Evolutionary conservation across 768 basidiomycete genomes (phyloP).

Genomic region (Pleurotus platypus): DNA sequence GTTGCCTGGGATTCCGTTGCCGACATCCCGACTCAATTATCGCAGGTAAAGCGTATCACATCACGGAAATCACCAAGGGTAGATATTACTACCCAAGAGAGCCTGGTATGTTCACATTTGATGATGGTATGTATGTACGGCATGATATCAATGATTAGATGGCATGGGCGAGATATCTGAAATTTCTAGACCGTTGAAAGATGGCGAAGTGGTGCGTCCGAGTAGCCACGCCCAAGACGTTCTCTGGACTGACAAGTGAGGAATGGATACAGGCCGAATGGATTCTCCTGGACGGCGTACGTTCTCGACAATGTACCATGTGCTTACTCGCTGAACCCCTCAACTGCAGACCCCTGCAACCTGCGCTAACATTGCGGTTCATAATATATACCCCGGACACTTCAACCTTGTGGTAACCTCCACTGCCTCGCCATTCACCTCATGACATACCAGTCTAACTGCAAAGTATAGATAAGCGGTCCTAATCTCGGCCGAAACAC

Average conservation of each 20-base stretch:
- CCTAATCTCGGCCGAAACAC: constrained; percentile 86
- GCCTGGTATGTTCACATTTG: constrained; percentile 33
- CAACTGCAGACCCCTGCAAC: constrained; percentile 78
- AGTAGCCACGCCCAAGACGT: background rate
- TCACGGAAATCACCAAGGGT: constrained; percentile 68
- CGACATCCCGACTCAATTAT: background rate
- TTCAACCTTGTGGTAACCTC: constrained; percentile 83
- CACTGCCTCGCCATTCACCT: constrained; percentile 8
- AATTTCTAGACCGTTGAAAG: constrained; percentile 60
- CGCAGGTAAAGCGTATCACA: constrained; percentile 77
- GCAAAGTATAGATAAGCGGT: constrained; percentile 64
- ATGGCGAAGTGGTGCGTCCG: constrained; percentile 60
- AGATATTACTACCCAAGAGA: constrained; percentile 73
- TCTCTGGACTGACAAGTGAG: background rate
- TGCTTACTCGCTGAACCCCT: constrained; percentile 5
- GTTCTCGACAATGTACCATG: constrained; percentile 15
- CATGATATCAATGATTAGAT: constrained; percentile 30
- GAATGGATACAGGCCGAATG: constrained; percentile 59
- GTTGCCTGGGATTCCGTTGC: constrained; percentile 13
- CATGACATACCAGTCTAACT: background rate
- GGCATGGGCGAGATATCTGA: constrained; percentile 66
- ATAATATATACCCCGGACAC: constrained; percentile 80
- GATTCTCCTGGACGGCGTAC: constrained; percentile 85
- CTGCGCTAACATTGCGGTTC: constrained; percentile 85
- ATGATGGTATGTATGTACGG: background rate